Conservation (phyloP, 2,329 filamentous ascomycete species). For the Eutypella sp. region DNA sequence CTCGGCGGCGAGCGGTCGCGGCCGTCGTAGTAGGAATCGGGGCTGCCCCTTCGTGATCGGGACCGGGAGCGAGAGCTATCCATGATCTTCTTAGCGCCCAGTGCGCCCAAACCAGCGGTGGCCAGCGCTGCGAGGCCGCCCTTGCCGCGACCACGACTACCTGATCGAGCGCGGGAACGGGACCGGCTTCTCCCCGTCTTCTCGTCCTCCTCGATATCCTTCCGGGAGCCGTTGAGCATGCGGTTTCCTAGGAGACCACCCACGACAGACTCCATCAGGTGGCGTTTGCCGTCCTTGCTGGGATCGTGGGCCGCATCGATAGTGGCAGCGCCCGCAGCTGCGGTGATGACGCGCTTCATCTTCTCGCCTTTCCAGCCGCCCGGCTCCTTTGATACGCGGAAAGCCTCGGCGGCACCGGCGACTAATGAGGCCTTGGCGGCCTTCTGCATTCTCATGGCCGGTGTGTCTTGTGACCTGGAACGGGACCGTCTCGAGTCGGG, state of each 20-base stretch:
- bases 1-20: constrained; percentile 34
- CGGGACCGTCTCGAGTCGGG: constrained; percentile 30
- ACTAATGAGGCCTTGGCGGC: constrained; percentile 87
- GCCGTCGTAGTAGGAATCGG: constrained; percentile 42
- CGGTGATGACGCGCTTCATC: constrained; percentile 85
- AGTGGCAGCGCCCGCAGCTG: constrained; percentile 78
- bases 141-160: constrained; percentile 40
- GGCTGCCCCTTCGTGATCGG: constrained; percentile 48
- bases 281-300: constrained; percentile 71
- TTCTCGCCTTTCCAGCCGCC: constrained; percentile 89
- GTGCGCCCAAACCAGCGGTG: constrained; percentile 55
- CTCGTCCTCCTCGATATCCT: constrained; percentile 58
- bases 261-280: constrained; percentile 80
- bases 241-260: constrained; percentile 84
- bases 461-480: constrained; percentile 40
- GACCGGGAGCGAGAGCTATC: constrained; percentile 45
- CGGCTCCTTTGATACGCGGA: constrained; percentile 82
- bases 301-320: constrained; percentile 74
- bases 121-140: constrained; percentile 58
- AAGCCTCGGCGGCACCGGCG: constrained; percentile 87
- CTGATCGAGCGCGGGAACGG: constrained; percentile 59
- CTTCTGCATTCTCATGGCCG: constrained; percentile 65
- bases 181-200: constrained; percentile 62
- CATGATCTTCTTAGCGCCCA: constrained; percentile 57
- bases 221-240: constrained; percentile 73